Evolutionary conservation across 2,329 filamentous ascomycete genomes (phyloP), one percentile per base, ranked within the genome.

Genomic region (Phoma sp.): DNA sequence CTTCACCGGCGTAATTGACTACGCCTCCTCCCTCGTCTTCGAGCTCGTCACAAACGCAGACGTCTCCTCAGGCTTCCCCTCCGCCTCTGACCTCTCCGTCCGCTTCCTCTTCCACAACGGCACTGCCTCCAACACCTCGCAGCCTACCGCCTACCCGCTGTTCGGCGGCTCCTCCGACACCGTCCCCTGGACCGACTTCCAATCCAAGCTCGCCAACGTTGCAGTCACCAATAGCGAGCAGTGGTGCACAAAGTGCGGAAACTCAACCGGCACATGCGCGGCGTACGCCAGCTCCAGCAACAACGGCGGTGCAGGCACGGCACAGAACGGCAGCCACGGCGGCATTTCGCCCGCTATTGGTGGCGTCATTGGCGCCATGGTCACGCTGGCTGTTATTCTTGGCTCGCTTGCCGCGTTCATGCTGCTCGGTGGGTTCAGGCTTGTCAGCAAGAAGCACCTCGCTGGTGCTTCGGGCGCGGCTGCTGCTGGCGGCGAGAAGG

Each of bases 1-100:
- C 72, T 96, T 96, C 79, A 86, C 79, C 55, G 90, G 90, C 50
- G 80, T 96, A 12, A 86, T 88, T n/a, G 88, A 92, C 77, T 96
- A 96, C 68, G 92, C 92, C 5, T 89, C 88, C 2, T 86, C 86
- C 61, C 91, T 96, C 84, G 82, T 82, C 6, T 93, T 96, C 72
- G 93, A 96, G 80, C 83, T 82, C 21, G 83, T 86, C 65, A 87
- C 85, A 36, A 47, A 58, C 1, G 56, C 57, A 0, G 81, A 84
- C 57, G 60, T 65, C 2, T 64, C 68, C 0, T 64, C 68, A 3
- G 68, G 67, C 0, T 81, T 83, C 64, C 81, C 81, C 2, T 62
- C 72, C 6, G 63, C 54, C 4, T 74, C 79, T 0, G 84, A 88
- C 4, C 74, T 87, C 35, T 80, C 78, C 52, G 82, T 88, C 12